Evolutionary conservation across 176 grass and related monocot species (phyloP), one percentile per base, ranked within the genome.

Genomic region (Metroxylon sagu): DNA sequence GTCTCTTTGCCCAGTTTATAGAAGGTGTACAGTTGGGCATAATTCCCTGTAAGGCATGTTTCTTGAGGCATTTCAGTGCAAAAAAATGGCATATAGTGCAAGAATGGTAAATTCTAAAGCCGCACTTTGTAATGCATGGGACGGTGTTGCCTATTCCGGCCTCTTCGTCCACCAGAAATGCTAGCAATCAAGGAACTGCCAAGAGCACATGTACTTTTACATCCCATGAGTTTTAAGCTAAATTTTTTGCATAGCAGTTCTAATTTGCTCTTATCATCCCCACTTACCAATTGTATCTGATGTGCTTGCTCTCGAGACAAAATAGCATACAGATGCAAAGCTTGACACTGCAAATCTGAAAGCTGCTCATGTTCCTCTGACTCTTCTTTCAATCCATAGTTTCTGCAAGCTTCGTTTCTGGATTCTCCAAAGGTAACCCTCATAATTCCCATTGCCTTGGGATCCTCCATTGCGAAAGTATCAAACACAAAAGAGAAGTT

Each of bases 181-280:
- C 80, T 72, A 67, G 61, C 30, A 76, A 96, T 87, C 59, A 96
- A 67, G 56, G 81, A 68, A 60, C 52, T 65, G 48, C 65, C 57
- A 61, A 70, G 17, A 48, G 71, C 68, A 16, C 78, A 88, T 14
- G 72, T 77, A 75, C 3, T 69, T 68, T 81, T 69, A 19, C 70
- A 85, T 12, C 92, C 92, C 92, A 90, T 85, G 17, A 90, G 78
- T 56, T 88, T 90, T 48, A 85, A 19, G 60, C 54, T 58, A 39
- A 87, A 63, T 31, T 90, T 85, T 50, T 82, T 79, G 68, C 85
- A 87, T 61, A 96, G 23, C n/a, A 90, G 59, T 29, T 15, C 56
- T 56, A 96, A 65, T 69, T 74, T 80, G 66, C 4, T 60, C 56
- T 65, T 76, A 53, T 90, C 78, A 27, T 96, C 74, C 2, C 60